Evolutionary conservation across 768 basidiomycete genomes (phyloP).

Genomic region (Solioccasus polychromus): DNA sequence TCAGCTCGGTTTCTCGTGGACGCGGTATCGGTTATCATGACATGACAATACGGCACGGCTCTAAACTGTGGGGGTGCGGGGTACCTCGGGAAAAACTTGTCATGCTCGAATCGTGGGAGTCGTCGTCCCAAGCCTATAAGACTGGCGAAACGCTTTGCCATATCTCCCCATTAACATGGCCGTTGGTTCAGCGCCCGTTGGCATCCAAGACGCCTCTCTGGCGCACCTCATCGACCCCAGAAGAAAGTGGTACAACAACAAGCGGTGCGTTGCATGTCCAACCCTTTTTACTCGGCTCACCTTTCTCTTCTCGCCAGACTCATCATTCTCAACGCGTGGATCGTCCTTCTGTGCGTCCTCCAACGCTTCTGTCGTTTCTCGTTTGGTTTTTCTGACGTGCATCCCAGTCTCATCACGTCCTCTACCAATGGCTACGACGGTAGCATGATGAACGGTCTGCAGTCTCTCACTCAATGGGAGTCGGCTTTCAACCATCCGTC

Average conservation of each 20-base stretch:
- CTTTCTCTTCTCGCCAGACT: constrained; percentile 36
- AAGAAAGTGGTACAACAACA: constrained; percentile 77
- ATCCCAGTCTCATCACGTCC: constrained; percentile 63
- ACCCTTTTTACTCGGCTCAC: not conserved
- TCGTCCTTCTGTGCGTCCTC: constrained; percentile 54
- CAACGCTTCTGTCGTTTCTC: not conserved
- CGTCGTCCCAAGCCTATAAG: constrained; percentile 12
- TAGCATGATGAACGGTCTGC: constrained; percentile 79
- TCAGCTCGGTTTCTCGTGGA: no score
- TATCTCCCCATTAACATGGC: no score
- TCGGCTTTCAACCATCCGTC: constrained; percentile 57
- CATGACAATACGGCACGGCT: not conserved
- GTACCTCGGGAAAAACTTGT: constrained; percentile 24
- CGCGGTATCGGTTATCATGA: no score
- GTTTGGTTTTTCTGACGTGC: constrained; percentile 1
- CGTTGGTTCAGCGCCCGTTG: constrained; percentile 40
- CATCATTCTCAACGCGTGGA: constrained; percentile 66
- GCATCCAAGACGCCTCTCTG: constrained; percentile 35
- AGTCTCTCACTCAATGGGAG: constrained; percentile 63
- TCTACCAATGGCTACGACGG: constrained; percentile 77
- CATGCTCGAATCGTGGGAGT: not conserved
- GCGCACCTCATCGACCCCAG: constrained; percentile 59
- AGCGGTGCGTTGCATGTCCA: constrained; percentile 39
- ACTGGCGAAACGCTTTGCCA: constrained; percentile 33
- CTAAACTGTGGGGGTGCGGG: constrained; percentile 3